A percentile compares a stretch with the other conserved stretches of the same genome.
phyloP scores from a whole-genome alignment of 768 basidiomycete genomes.

The Serendipita vermifera region DNA sequence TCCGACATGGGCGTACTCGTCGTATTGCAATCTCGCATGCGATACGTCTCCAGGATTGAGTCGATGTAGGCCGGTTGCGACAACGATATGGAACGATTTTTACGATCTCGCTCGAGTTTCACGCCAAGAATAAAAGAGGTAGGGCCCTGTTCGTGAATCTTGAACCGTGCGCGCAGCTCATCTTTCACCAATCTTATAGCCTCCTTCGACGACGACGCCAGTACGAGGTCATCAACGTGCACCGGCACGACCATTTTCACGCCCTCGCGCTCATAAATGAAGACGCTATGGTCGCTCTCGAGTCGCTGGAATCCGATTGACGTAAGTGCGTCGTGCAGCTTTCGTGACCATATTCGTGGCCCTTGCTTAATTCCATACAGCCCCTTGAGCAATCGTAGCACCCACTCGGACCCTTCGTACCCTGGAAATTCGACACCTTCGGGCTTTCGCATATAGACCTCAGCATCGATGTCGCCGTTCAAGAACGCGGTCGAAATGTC shows the following conservation, averaged over 20 bases:
- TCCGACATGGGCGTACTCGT: slow-evolving; percentile 17
- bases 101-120: slow-evolving; percentile 17
- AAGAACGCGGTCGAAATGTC: slow-evolving; percentile 11
- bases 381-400: slow-evolving; percentile 20
- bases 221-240: slow-evolving; percentile 6
- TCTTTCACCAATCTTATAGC: not conserved
- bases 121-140: slow-evolving; percentile 4
- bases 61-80: slow-evolving; percentile 19
- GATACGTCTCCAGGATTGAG: slow-evolving; percentile 14
- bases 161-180: slow-evolving; percentile 1
- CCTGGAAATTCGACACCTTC: slow-evolving; percentile 4
- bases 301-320: not conserved
- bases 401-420: not conserved
- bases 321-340: not conserved
- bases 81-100: slow-evolving; percentile 14
- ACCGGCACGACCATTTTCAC: not conserved
- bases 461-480: slow-evolving; percentile 12
- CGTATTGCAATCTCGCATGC: slow-evolving; percentile 18
- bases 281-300: not conserved
- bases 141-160: slow-evolving; percentile 3
- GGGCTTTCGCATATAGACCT: slow-evolving; percentile 11
- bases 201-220: not conserved
- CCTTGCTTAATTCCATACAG: slow-evolving; percentile 36
- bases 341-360: slow-evolving; percentile 26
- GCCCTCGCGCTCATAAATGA: not conserved